Percentiles rank a stretch among this genome's conserved stretches.
Conservation (phyloP, 176 grass and related monocot species). For the Zea mays region Zm-B73-REFERENCE-NAM-5.0 NC_050097.1:3924001-3924500, state of each 20-base stretch:
- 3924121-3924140: slow-evolving; percentile 6
- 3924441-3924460: no score
- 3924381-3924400: no score
- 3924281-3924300: background rate
- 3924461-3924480: background rate
- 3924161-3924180: background rate
- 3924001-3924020: slow-evolving; percentile 5
- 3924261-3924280: background rate
- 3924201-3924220: background rate
- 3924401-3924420: no score
- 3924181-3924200: slow-evolving; percentile 7
- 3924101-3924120: slow-evolving; percentile 1
- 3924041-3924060: slow-evolving; percentile 4
- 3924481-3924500: background rate
- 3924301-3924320: slow-evolving; percentile 1
- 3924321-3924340: no score
- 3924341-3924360: no score
- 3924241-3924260: background rate
- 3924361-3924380: no score
- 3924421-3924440: no score
- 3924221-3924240: slow-evolving; percentile 1
- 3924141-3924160: slow-evolving; percentile 1
- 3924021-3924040: slow-evolving; percentile 27
- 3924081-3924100: background rate
- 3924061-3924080: slow-evolving; percentile 14